Evolutionary conservation across 2,329 filamentous ascomycete genomes (phyloP), one percentile per base, ranked within the genome.

Genomic region (Cladophialophora yegresii): DNA sequence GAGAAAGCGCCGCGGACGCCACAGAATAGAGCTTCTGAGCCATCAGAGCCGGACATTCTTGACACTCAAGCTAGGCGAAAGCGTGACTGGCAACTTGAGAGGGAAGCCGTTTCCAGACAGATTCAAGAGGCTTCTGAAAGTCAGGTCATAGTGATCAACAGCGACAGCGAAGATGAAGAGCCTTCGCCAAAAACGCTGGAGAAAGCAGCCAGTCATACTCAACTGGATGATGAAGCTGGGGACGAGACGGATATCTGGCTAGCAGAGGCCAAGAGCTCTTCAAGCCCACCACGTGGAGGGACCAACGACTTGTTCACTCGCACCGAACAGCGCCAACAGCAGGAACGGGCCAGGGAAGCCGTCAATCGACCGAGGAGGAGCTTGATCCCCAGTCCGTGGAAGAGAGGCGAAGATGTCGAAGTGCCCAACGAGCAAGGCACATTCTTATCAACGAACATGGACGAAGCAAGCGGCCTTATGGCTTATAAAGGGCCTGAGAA

Each of bases 221-320:
- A 63, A 16, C 54, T 57, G 43, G 61, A 68, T 3, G 66, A 68
- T 10, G 55, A 64, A 9, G 53, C 61, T 16, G 77, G 77, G 45
- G 78, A 74, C 13, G 77, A 76, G 62, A 77, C 76, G 57, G 80
- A 82, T 59, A 81, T 82, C 30, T 82, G 80, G 80, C 79, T 81
- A 66, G 67, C 65, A 26, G 69, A 74, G 63, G 73, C 72, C 13
- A 75, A 77, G 67, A 77, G 80, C 68, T 75, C 78, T 55, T 72
- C 76, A 49, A 76, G 73, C 49, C 70, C 74, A 22, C 67, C 72
- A 10, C 33, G 45, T 2, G 32, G 33, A 20, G 4, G 36, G 5
- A 12, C 26, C 22, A 51, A 43, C 22, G 47, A 54, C 23, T 30
- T 60, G 3, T 47, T 55, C 40, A 58, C 45, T 33, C 62, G 50